These are phyloP conservation scores for Mycena indigotica DNA, from an alignment of 768 basidiomycete species.

Conservation along the genomic window DNA sequence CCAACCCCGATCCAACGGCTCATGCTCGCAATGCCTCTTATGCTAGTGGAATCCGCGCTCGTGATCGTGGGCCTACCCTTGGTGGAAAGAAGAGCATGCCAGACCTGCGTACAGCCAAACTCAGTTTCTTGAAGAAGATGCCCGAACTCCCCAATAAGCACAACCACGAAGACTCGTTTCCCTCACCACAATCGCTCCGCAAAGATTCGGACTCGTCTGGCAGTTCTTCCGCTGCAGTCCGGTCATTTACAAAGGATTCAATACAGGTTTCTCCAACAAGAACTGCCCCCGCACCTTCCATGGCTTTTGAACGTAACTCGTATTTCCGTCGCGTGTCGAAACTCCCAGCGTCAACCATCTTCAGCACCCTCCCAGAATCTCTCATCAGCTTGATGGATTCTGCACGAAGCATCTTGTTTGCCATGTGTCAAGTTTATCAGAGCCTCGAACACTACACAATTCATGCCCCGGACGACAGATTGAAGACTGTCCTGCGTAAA, in stretches of 20 bases:
- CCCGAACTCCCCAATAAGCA: conserved; percentile 26
- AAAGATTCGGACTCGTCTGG: conserved; percentile 51
- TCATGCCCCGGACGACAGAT: conserved; percentile 79
- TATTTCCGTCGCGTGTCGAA: conserved; percentile 94
- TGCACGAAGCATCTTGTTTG: conserved; percentile 90
- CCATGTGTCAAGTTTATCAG: conserved; percentile 88
- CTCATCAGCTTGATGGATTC: conserved; percentile 78
- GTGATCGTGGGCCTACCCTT: conserved; percentile 39
- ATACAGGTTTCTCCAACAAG: conserved; percentile 31
- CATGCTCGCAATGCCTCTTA: conserved; percentile 58
- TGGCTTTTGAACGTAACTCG: conserved; percentile 82
- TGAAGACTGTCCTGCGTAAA: conserved; percentile 78
- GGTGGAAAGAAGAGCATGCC: conserved; percentile 82
- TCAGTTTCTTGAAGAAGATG: conserved; percentile 36
- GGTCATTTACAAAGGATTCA: conserved; percentile 26
- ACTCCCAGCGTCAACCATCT: conserved; percentile 60
- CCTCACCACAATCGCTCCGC: conserved; percentile 42
- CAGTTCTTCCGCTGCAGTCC: conserved; percentile 26
- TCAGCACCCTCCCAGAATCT: conserved; percentile 68
- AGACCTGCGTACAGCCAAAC: conserved; percentile 65
- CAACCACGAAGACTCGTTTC: conserved; percentile 38
- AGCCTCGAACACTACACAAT: conserved; percentile 85
- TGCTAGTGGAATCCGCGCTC: conserved; percentile 40
- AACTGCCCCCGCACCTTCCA: conserved; percentile 55
- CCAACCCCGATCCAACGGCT: conserved; percentile 25